phyloP scores from a whole-genome alignment of 345 rosid genomes.

The Laguncularia racemosa region DNA sequence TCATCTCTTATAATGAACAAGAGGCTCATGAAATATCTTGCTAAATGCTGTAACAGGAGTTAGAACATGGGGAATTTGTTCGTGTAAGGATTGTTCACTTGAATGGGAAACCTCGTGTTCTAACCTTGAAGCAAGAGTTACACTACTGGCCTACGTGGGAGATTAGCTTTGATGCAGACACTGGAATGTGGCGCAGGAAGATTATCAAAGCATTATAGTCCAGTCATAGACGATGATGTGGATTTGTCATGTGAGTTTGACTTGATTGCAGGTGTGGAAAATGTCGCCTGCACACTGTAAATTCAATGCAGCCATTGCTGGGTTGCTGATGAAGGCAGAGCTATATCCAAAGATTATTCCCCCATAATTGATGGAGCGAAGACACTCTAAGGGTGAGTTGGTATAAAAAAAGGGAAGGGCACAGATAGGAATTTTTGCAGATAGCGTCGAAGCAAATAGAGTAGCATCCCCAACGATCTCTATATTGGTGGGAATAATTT shows the following conservation, averaged over 20 bases:
- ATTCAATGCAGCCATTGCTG: not conserved
- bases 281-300: conserved; percentile 1
- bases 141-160: conserved; percentile 98
- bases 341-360: too few species aligned
- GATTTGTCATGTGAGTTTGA: not conserved
- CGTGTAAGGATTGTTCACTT: conserved; percentile 78
- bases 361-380: too few species aligned
- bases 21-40: too few species aligned
- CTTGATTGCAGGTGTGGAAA: not conserved
- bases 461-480: too few species aligned
- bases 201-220: conserved; percentile 44
- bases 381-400: too few species aligned
- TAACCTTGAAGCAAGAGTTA: conserved; percentile 87
- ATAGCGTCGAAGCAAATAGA: not conserved
- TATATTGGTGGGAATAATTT: too few species aligned
- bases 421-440: not conserved
- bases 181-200: conserved; percentile 63
- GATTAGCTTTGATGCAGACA: conserved; percentile 66
- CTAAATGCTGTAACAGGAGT: conserved; percentile 38
- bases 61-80: conserved; percentile 79
- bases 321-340: too few species aligned
- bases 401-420: too few species aligned
- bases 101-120: conserved; percentile 82
- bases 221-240: conserved; percentile 3
- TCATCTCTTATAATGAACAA: not conserved